A percentile compares a stretch with the other conserved stretches of the same genome.
Conservation (phyloP, 2,329 filamentous ascomycete genomes). For the Cordyceps fumosorosea region DNA sequence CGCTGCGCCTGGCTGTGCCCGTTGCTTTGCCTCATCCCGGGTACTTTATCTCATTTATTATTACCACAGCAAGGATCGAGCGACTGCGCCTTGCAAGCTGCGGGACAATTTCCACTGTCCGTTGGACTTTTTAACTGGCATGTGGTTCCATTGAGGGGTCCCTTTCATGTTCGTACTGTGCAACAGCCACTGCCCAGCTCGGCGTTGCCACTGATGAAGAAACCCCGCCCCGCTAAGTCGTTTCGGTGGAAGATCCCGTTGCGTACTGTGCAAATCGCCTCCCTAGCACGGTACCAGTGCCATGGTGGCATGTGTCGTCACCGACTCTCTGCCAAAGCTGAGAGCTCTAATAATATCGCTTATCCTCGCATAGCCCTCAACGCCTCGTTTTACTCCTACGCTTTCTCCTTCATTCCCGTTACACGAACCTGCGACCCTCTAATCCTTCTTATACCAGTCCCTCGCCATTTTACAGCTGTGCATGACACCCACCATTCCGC, state of each 20-base stretch:
- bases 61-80: background rate
- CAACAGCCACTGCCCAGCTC: background rate
- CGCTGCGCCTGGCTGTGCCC: background rate
- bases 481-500: background rate
- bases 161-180: background rate
- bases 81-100: background rate
- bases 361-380: constrained; percentile 6
- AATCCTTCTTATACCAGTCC: background rate
- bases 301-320: constrained; percentile 13
- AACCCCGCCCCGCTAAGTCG: background rate
- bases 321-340: constrained; percentile 11
- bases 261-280: background rate
- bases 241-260: background rate
- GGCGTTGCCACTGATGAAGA: background rate
- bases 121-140: background rate
- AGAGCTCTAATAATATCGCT: constrained; percentile 6
- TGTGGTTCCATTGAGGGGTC: background rate
- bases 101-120: background rate
- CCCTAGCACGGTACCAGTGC: background rate
- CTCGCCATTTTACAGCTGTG: background rate
- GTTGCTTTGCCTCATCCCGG: background rate
- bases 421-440: constrained; percentile 6
- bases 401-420: constrained; percentile 4
- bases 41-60: too few species aligned
- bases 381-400: constrained; percentile 1